A percentile compares a stretch with the other conserved stretches of the same genome.
These are phyloP conservation scores for Solanum pimpinellifolium DNA, from an alignment of 257 asterid genomes.

Conservation along the genomic window DNA sequence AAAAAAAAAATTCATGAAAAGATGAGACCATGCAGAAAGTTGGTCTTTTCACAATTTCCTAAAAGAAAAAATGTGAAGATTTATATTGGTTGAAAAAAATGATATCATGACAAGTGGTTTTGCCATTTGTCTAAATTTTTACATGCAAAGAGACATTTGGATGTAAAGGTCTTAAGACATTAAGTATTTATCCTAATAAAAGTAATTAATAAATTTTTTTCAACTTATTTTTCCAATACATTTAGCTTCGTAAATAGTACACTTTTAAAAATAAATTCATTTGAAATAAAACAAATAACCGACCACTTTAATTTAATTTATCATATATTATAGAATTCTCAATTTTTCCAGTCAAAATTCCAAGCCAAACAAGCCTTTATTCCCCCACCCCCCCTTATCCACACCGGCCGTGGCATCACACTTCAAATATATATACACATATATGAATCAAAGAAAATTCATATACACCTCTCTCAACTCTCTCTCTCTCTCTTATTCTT, in stretches of 20 bases:
- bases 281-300: background rate
- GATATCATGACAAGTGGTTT: background rate
- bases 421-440: background rate
- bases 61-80: background rate
- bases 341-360: background rate
- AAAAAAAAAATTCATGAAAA: background rate
- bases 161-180: background rate
- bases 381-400: background rate
- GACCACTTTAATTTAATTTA: background rate
- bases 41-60: background rate
- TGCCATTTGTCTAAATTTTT: background rate
- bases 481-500: background rate
- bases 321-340: background rate
- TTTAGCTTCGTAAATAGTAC: too few species aligned
- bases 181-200: too few species aligned
- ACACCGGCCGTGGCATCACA: background rate
- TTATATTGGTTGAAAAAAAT: background rate
- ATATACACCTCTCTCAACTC: background rate
- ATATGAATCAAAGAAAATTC: background rate
- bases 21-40: background rate
- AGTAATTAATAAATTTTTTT: background rate
- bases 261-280: background rate
- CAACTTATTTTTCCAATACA: background rate
- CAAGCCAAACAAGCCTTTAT: background rate
- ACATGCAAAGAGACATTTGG: background rate